phyloP scores from a whole-genome alignment of 805 yeast genomes.

The Metschnikowia peoriensis region DNA sequence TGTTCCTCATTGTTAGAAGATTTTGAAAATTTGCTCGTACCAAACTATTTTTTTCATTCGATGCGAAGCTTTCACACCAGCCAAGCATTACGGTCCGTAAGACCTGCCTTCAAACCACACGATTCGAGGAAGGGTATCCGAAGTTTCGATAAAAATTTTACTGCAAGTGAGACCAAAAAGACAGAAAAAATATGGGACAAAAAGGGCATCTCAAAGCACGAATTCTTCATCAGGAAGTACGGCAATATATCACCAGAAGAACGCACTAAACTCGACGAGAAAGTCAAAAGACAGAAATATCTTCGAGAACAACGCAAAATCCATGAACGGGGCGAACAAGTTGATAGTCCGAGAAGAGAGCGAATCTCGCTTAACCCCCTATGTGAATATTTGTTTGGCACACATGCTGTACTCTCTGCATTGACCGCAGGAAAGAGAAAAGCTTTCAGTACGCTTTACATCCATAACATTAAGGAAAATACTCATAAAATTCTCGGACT shows the following conservation, averaged over 20 bases:
- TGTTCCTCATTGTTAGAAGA: background rate
- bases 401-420: constrained; percentile 72
- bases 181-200: constrained; percentile 64
- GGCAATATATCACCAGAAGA: constrained; percentile 62
- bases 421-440: constrained; percentile 54
- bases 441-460: constrained; percentile 49
- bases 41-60: background rate
- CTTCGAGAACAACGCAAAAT: constrained; percentile 25
- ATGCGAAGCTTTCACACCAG: constrained; percentile 16
- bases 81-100: constrained; percentile 6
- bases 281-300: constrained; percentile 32
- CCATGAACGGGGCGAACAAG: constrained; percentile 20
- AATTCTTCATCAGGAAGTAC: constrained; percentile 58
- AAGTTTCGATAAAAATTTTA: constrained; percentile 46
- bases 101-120: constrained; percentile 13
- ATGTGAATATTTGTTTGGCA: constrained; percentile 73
- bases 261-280: constrained; percentile 26
- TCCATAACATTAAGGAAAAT: constrained; percentile 41
- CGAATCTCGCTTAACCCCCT: constrained; percentile 39
- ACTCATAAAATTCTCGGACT: constrained; percentile 42
- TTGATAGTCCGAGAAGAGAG: constrained; percentile 9
- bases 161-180: constrained; percentile 22
- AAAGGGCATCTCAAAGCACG: constrained; percentile 58
- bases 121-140: constrained; percentile 5
- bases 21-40: background rate